Conservation (phyloP, 345 rosid genomes). For the Brassica incana region DNA sequence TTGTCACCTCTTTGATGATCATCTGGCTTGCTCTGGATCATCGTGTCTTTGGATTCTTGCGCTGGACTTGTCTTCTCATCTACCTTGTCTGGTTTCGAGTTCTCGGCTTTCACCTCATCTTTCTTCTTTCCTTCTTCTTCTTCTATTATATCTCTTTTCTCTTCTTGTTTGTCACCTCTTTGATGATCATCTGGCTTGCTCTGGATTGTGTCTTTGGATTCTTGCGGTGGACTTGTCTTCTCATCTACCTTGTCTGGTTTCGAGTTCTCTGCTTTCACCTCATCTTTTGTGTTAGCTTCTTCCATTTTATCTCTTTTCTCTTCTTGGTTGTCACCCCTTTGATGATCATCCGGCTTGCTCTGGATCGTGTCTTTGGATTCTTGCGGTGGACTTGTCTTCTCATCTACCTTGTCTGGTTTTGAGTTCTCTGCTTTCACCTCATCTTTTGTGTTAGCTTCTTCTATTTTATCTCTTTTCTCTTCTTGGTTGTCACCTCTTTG, state of each 20-base stretch:
- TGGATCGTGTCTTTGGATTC: constrained; percentile 10
- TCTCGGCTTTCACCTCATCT: no score
- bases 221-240: neutral
- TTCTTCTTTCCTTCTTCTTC: neutral
- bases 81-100: neutral
- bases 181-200: constrained; percentile 14
- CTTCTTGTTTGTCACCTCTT: neutral
- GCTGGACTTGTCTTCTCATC: neutral
- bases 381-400: constrained; percentile 12
- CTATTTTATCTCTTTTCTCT: neutral
- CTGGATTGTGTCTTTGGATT: constrained; percentile 1
- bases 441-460: neutral
- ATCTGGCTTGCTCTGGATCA: no score
- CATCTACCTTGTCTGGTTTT: neutral
- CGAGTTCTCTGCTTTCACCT: no score
- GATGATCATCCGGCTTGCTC: no score
- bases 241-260: no score
- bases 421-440: neutral
- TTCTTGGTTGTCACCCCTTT: no score
- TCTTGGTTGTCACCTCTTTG: neutral
- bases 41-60: neutral
- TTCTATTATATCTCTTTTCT: neutral
- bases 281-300: no score
- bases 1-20: no score
- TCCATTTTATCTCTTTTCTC: no score